Percentiles rank a stretch among this genome's conserved stretches.
Evolutionary conservation across 2,329 filamentous ascomycete genomes (phyloP).

Genomic region (Fonsecaea nubica): DNA sequence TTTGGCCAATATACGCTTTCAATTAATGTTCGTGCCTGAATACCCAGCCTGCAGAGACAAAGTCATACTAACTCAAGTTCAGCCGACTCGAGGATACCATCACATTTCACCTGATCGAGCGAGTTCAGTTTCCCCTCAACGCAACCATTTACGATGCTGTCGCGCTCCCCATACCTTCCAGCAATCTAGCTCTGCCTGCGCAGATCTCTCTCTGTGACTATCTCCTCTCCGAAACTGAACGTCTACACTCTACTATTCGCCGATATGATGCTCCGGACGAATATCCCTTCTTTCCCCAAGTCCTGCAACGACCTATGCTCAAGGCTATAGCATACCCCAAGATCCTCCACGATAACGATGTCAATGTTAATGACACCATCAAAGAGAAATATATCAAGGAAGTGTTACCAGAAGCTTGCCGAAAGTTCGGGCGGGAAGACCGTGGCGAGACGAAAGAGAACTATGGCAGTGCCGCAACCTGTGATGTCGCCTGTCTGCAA

Average conservation of each 20-base stretch:
- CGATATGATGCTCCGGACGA: constrained; percentile 97
- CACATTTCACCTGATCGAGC: constrained; percentile 94
- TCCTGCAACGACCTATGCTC: constrained; percentile 80
- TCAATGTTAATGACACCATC: constrained; percentile 88
- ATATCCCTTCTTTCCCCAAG: constrained; percentile 92
- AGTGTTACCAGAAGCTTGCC: constrained; percentile 83
- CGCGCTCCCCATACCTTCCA: constrained; percentile 77
- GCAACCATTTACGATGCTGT: constrained; percentile 82
- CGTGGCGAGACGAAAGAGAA: constrained; percentile 88
- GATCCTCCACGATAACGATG: constrained; percentile 85
- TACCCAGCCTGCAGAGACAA: not conserved
- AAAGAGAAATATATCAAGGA: constrained; percentile 82
- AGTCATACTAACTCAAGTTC: constrained; percentile 32
- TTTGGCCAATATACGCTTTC: constrained; percentile 88
- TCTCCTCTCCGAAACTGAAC: constrained; percentile 88
- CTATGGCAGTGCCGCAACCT: constrained; percentile 90
- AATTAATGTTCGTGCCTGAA: constrained; percentile 74
- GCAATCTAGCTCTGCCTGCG: constrained; percentile 81
- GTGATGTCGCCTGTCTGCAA: constrained; percentile 88
- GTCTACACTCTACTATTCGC: constrained; percentile 87
- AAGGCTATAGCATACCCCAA: constrained; percentile 84
- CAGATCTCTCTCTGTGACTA: constrained; percentile 97
- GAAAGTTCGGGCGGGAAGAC: constrained; percentile 76
- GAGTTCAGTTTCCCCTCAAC: constrained; percentile 96
- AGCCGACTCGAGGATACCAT: constrained; percentile 98